These are phyloP conservation scores for Fusarium brevicatenulatum DNA, from an alignment of 2,329 filamentous ascomycete species.

Conservation along the genomic window DNA sequence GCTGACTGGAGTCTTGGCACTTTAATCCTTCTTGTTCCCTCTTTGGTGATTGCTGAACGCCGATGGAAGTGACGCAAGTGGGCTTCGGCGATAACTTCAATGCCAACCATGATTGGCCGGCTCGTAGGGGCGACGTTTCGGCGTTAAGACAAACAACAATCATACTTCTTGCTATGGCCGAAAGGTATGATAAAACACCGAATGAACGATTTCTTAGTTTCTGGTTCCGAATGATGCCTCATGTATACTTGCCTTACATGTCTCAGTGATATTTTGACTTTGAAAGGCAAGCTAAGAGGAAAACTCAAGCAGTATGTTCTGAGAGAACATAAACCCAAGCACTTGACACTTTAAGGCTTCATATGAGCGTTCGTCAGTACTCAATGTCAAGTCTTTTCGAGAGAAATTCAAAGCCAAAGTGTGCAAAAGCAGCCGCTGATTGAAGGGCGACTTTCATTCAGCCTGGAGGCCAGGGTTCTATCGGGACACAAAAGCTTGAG, in stretches of 20 bases:
- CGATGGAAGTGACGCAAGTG: constrained; percentile 4
- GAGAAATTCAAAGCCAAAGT: no score
- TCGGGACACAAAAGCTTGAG: background rate
- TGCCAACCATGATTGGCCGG: background rate
- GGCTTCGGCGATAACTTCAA: constrained; percentile 18
- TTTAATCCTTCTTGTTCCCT: background rate
- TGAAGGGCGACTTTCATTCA: background rate
- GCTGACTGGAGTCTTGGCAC: background rate
- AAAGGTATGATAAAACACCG: no score
- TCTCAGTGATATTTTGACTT: background rate
- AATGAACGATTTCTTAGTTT: accelerated
- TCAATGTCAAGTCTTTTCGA: background rate
- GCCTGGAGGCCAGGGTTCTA: accelerated
- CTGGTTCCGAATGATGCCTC: background rate
- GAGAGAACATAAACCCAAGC: no score
- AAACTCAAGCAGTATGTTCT: no score
- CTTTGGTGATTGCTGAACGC: background rate
- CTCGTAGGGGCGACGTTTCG: background rate
- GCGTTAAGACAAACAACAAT: background rate
- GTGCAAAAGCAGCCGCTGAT: no score
- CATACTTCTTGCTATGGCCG: background rate
- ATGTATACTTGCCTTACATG: accelerated
- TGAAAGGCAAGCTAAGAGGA: background rate
- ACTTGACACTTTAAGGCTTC: no score
- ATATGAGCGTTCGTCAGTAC: background rate